These are phyloP conservation scores for Phialocephala subalpina DNA, from an alignment of 2,329 filamentous ascomycete genomes.

Conservation along the genomic window DNA sequence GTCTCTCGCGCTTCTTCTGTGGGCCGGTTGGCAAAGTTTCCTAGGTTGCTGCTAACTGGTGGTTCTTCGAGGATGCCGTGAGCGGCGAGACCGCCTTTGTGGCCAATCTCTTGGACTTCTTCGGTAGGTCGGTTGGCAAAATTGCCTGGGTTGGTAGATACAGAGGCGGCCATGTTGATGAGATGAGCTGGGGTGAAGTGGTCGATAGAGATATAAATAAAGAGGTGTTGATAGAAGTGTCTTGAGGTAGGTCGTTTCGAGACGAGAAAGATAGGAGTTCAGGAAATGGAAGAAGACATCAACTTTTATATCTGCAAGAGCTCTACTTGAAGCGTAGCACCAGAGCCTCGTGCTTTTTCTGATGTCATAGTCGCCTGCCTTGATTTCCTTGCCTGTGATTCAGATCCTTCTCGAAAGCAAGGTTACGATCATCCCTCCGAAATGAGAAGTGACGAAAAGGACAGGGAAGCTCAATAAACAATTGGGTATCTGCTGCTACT, in stretches of 20 bases:
- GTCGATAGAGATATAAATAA: not conserved
- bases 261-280: not conserved
- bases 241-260: not conserved
- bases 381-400: not conserved
- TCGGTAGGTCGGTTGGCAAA: constrained; percentile 25
- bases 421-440: not conserved
- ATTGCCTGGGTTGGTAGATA: constrained; percentile 20
- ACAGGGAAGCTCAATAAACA: not conserved
- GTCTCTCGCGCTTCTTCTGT: not conserved
- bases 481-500: not conserved
- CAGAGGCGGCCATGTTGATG: not conserved
- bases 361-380: not conserved
- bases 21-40: not conserved
- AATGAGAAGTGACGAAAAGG: not conserved
- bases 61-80: not conserved
- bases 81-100: constrained; percentile 16
- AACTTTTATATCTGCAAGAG: not conserved
- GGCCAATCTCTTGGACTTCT: constrained; percentile 18
- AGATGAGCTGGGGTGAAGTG: not conserved
- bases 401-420: not conserved
- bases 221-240: not conserved
- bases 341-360: not conserved
- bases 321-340: not conserved
- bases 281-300: not conserved
- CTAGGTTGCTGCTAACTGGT: not conserved